Conservation (phyloP, 176 grass and related monocot genomes). For the Oryza glumipatula region DNA sequence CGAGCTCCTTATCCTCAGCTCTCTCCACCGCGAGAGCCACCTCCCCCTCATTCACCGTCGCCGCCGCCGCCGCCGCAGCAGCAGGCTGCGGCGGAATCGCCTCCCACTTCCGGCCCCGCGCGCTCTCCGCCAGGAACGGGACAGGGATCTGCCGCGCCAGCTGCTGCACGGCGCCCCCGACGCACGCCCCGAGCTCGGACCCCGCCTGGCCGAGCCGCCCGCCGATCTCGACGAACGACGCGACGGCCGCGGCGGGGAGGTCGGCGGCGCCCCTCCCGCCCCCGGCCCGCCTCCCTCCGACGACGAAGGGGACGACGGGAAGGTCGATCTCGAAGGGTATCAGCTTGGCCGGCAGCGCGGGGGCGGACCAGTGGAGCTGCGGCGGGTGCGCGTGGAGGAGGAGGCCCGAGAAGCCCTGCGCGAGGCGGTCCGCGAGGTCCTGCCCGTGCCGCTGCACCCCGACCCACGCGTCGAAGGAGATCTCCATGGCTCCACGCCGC, state of each 20-base stretch:
- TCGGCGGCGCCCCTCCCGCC: not conserved
- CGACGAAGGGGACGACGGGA: slow-evolving; percentile 43
- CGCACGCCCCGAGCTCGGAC: slow-evolving; percentile 61
- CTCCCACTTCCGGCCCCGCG: slow-evolving; percentile 33
- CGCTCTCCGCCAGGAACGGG: slow-evolving; percentile 55
- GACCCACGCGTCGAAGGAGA: slow-evolving; percentile 87
- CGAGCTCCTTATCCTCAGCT: not conserved
- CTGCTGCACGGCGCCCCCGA: slow-evolving; percentile 75
- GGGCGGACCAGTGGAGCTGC: slow-evolving; percentile 56
- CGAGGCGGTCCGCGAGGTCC: slow-evolving; percentile 80
- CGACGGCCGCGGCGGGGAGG: slow-evolving; percentile 53
- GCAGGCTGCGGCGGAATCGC: not conserved
- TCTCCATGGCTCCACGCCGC: slow-evolving; percentile 53
- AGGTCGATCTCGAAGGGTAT: slow-evolving; percentile 59
- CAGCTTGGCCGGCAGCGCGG: slow-evolving; percentile 45
- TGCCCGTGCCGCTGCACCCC: slow-evolving; percentile 95
- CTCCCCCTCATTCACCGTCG: not conserved
- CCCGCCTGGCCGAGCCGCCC: slow-evolving; percentile 82
- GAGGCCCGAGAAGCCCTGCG: slow-evolving; percentile 82
- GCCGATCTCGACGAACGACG: slow-evolving; percentile 78
- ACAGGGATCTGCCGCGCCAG: slow-evolving; percentile 59
- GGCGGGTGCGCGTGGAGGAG: slow-evolving; percentile 76
- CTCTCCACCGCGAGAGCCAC: not conserved
- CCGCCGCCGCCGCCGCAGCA: not conserved
- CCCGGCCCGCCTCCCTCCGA: slow-evolving; percentile 2